Evolutionary conservation across 129 eudicot genomes (phyloP).

Genomic region (Apium graveolens): DNA sequence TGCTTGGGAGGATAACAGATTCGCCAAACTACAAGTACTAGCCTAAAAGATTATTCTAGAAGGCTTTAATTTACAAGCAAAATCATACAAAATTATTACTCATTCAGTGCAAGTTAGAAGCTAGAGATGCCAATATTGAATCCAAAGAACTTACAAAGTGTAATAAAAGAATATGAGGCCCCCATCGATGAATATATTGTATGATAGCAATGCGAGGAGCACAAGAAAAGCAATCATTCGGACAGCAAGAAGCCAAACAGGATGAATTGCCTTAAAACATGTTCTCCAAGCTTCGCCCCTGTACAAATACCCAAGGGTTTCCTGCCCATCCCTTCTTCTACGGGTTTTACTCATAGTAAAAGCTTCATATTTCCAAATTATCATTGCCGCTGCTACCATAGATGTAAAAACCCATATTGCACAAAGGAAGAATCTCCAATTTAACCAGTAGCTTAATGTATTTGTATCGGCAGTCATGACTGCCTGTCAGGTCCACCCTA

Average conservation of each 20-base stretch:
- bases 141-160: conserved; percentile 60
- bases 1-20: not conserved
- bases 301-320: conserved; percentile 38
- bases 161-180: conserved; percentile 46
- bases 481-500: conserved; percentile 13
- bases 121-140: not conserved
- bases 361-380: conserved; percentile 57
- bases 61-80: not conserved
- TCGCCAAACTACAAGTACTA: not conserved
- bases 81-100: not conserved
- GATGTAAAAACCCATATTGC: conserved; percentile 53
- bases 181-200: conserved; percentile 32
- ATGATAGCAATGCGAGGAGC: conserved; percentile 37
- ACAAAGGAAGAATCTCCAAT: conserved; percentile 84
- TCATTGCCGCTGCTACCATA: conserved; percentile 25
- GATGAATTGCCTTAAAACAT: conserved; percentile 43
- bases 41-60: not conserved
- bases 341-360: conserved; percentile 22
- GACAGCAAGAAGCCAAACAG: conserved; percentile 56
- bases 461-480: conserved; percentile 44
- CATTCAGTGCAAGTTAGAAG: not conserved
- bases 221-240: conserved; percentile 52
- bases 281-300: conserved; percentile 71
- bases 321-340: conserved; percentile 25
- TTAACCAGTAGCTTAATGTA: conserved; percentile 66